Conservation (phyloP, 139 green algal genomes). For the Deuterostichococcus epilithicus region DNA sequence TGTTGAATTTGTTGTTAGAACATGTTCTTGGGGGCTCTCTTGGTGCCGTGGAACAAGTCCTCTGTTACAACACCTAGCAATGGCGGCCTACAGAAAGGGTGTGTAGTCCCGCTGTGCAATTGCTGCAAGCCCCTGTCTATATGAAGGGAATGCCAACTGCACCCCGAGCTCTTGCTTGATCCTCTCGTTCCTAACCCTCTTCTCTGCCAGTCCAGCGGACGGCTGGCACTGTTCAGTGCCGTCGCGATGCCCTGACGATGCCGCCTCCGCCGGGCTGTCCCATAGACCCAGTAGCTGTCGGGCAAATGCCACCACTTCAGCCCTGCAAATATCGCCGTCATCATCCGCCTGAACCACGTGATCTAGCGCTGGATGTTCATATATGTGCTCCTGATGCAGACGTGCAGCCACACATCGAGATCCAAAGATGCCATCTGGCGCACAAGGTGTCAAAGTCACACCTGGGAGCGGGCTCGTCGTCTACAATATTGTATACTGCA, state of each 20-base stretch:
- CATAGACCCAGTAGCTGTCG: not conserved
- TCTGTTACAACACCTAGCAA: too few relatives aligned
- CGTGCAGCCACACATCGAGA: too few relatives aligned
- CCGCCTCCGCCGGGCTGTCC: not conserved
- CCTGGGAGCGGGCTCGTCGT: slow-evolving; percentile 67
- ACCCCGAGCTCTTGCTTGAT: slow-evolving; percentile 59
- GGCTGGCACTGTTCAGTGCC: too few relatives aligned
- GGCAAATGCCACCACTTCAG: slow-evolving; percentile 12
- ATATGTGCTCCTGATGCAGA: too few relatives aligned
- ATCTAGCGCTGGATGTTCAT: too few relatives aligned
- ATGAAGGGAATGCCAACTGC: slow-evolving; percentile 53
- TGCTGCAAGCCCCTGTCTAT: slow-evolving; percentile 53
- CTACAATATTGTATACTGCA: slow-evolving; percentile 71
- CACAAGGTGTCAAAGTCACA: too few relatives aligned
- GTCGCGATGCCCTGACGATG: not conserved
- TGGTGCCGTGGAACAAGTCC: too few relatives aligned
- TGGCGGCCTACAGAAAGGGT: slow-evolving; percentile 23
- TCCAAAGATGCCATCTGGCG: too few relatives aligned
- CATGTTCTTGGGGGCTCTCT: too few relatives aligned
- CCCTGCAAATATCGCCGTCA: not conserved
- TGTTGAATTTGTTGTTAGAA: too few relatives aligned
- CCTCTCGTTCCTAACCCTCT: slow-evolving; percentile 58
- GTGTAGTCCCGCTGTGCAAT: slow-evolving; percentile 24
- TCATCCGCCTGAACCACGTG: not conserved
- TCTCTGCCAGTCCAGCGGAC: slow-evolving; percentile 51